Base-by-base conservation (phyloP, 768 basidiomycete species). In the Pulveroboletus sp. region DNA sequence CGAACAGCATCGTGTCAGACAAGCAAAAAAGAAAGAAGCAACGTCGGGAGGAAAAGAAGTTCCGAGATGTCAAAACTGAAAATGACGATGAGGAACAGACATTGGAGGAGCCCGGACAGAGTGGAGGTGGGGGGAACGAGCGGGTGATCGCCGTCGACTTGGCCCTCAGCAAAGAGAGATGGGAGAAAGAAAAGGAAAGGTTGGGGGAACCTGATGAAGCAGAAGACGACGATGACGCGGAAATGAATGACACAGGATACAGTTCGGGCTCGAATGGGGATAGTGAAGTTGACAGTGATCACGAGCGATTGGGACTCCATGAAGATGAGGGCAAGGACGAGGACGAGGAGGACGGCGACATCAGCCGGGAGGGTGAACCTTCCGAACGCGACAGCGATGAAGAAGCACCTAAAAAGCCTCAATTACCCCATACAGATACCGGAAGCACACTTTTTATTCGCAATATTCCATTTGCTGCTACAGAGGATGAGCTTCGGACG, bases 391-490 rank as follows among this genome's bases (percentile, higher is more conserved):
- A 51, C 20, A 30, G 39, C 29, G 57, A 56, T 11, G 69, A 71
- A 16, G 75, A 78, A 45, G 69, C 75, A 26, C 78, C 76, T 14
- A 68, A 74, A 41, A 81, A 83, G 66, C 82, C 89, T 39, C 71
- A 81, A 58, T 74, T 94, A 22, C 93, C 93, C 16, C 77, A 82
- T 12, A 86, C 93, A 12, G 91, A 93, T 54, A 78, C 83, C 5
- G 95, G 94, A 17, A 92, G 85, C 6, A 98, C 95, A 0, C 73
- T 98, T 4, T 99, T 99, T 70, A 76, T 99, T 27, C 86, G 95
- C 40, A 99, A 99, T 62, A 73, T 99, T 17, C 87, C 93, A 3
- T 98, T 92, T 67, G 79, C 83, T 49, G 89, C 91, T 1, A 95
- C 92, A 0, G 93, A 98, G 54, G 93, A 96, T 44, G 94, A 99